These are phyloP conservation scores for Atractiella rhizophila DNA, from an alignment of 768 basidiomycete genomes.

Conservation along the genomic window DNA sequence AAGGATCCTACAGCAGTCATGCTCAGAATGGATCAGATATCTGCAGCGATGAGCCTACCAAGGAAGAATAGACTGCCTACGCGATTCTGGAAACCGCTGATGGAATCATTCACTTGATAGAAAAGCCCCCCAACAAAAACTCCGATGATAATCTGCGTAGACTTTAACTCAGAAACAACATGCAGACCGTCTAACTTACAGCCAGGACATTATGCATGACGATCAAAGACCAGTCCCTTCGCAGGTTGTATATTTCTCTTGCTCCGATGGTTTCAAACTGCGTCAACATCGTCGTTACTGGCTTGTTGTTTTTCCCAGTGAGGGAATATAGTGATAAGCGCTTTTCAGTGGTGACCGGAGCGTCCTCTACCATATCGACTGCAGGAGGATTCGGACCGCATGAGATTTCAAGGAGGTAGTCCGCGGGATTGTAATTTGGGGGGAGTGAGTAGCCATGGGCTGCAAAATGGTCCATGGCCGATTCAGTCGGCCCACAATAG, in stretches of 20 bases:
- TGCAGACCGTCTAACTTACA: too few relatives aligned
- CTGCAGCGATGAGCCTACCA: not conserved
- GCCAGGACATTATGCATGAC: conserved; percentile 49
- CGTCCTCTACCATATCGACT: too few relatives aligned
- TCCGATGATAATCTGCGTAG: conserved; percentile 49
- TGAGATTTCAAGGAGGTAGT: conserved; percentile 72
- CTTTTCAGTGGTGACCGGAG: too few relatives aligned
- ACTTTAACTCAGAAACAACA: too few relatives aligned
- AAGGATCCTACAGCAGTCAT: conserved; percentile 23
- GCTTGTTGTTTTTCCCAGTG: conserved; percentile 20
- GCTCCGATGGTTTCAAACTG: conserved; percentile 59
- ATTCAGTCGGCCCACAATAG: conserved; percentile 52
- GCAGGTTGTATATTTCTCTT: conserved; percentile 60
- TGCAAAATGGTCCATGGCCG: conserved; percentile 39
- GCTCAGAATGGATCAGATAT: too few relatives aligned
- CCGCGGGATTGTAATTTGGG: conserved; percentile 71
- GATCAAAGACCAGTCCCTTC: conserved; percentile 25
- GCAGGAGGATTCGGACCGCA: conserved; percentile 34
- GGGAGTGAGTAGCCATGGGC: conserved; percentile 31
- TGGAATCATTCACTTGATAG: conserved; percentile 48
- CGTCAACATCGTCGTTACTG: conserved; percentile 60
- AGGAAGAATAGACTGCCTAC: not conserved
- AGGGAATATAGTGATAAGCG: too few relatives aligned
- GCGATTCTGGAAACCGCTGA: conserved; percentile 88
- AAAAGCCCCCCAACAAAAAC: conserved; percentile 78